phyloP scores from a whole-genome alignment of 2,329 filamentous ascomycete species.

The Alternaria viburni region DNA sequence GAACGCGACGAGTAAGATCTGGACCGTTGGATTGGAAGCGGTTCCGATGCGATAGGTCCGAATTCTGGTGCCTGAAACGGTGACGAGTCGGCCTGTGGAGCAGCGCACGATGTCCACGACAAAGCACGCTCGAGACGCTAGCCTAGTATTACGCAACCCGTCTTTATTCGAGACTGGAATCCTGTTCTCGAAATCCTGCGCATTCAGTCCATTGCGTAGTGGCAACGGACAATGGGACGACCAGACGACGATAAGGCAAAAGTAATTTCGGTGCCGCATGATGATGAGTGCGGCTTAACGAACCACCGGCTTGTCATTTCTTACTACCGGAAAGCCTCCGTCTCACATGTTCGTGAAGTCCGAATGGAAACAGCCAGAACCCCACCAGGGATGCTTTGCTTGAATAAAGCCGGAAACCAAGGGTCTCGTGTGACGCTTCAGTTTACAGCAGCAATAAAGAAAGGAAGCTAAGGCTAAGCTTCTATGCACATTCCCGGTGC shows the following conservation, averaged over 20 bases:
- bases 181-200: background rate
- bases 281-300: background rate
- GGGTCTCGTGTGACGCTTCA: conserved; percentile 26
- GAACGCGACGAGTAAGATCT: background rate
- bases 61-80: conserved; percentile 40
- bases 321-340: conserved; percentile 6
- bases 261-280: conserved; percentile 14
- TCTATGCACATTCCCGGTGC: conserved; percentile 28
- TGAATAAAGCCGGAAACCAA: conserved; percentile 10
- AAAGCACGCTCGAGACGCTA: conserved; percentile 25
- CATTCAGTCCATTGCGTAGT: conserved; percentile 6
- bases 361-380: conserved; percentile 4
- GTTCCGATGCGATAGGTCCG: conserved; percentile 29
- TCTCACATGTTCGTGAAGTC: background rate
- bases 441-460: conserved; percentile 22
- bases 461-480: conserved; percentile 25
- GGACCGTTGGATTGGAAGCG: conserved; percentile 24
- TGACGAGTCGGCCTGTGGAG: conserved; percentile 19
- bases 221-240: conserved; percentile 5
- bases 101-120: conserved; percentile 14
- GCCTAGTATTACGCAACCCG: conserved; percentile 21
- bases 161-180: conserved; percentile 10
- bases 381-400: conserved; percentile 23
- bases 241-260: conserved; percentile 7
- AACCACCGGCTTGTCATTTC: conserved; percentile 11